These are phyloP conservation scores for Drechslera avenae DNA, from an alignment of 2,329 filamentous ascomycete genomes.

Conservation along the genomic window DNA sequence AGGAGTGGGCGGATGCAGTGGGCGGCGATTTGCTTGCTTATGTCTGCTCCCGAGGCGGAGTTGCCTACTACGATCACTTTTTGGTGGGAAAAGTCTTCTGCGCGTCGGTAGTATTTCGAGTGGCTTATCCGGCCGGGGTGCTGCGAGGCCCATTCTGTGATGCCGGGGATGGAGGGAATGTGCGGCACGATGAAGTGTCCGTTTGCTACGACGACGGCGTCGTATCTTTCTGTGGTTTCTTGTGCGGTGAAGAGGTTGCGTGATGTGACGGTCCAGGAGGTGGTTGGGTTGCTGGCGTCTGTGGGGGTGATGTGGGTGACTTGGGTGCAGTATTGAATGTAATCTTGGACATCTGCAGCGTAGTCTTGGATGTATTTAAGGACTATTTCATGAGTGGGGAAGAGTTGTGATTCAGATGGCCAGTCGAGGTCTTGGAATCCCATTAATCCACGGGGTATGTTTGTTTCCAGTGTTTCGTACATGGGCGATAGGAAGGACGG, in stretches of 20 bases:
- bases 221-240: slow-evolving; percentile 57
- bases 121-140: slow-evolving; percentile 51
- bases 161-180: slow-evolving; percentile 50
- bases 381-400: slow-evolving; percentile 74
- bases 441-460: slow-evolving; percentile 85
- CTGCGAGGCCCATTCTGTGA: slow-evolving; percentile 48
- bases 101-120: slow-evolving; percentile 78
- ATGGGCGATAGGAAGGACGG: slow-evolving; percentile 80
- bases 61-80: slow-evolving; percentile 86
- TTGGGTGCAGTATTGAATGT: slow-evolving; percentile 73
- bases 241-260: slow-evolving; percentile 55
- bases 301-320: slow-evolving; percentile 63
- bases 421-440: slow-evolving; percentile 74
- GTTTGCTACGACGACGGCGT: slow-evolving; percentile 55
- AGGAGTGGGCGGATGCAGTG: slow-evolving; percentile 66
- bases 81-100: slow-evolving; percentile 65
- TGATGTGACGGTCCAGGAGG: slow-evolving; percentile 65
- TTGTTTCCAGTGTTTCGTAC: slow-evolving; percentile 82
- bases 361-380: slow-evolving; percentile 76
- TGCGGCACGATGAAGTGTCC: slow-evolving; percentile 56
- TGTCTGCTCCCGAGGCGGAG: slow-evolving; percentile 82
- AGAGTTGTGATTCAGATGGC: slow-evolving; percentile 67
- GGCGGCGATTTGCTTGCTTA: slow-evolving; percentile 73
- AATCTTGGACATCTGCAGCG: slow-evolving; percentile 66
- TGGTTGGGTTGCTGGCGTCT: slow-evolving; percentile 26